Percentiles rank a stretch among this genome's conserved stretches.
Conservation (phyloP, 805 yeast genomes). For the Candida golubevii region DNA sequence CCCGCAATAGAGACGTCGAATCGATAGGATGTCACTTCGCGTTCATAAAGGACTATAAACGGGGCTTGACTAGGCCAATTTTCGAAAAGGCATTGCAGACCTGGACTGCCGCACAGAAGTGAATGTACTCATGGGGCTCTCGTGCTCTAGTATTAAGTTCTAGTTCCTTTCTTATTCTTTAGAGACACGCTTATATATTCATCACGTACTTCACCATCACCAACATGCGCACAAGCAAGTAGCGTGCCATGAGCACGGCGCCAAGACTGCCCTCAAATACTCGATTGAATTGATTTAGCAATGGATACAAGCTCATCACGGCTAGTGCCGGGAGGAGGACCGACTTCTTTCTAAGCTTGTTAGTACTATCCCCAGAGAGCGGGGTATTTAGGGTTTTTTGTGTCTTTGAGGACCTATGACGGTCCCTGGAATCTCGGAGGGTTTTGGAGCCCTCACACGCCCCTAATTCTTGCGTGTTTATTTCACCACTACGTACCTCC, state of each 20-base stretch:
- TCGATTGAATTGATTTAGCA: constrained; percentile 39
- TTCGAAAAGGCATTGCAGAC: constrained; percentile 42
- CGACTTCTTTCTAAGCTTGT: constrained; percentile 41
- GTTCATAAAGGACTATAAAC: constrained; percentile 52
- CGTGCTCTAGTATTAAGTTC: too few relatives aligned
- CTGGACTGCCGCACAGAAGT: constrained; percentile 20
- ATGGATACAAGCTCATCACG: constrained; percentile 44
- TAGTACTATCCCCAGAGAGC: constrained; percentile 10
- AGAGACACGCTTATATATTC: constrained; percentile 3
- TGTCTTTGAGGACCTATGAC: too few relatives aligned
- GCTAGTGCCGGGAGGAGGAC: constrained; percentile 43
- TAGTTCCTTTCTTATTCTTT: too few relatives aligned
- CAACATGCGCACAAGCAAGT: constrained; percentile 6
- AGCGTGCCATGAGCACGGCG: constrained; percentile 6
- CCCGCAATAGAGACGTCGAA: constrained; percentile 72
- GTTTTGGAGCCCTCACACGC: background rate
- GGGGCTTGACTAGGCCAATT: constrained; percentile 54
- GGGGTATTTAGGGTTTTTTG: too few relatives aligned
- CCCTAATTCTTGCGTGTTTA: background rate
- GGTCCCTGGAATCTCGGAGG: too few relatives aligned
- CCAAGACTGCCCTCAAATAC: constrained; percentile 3
- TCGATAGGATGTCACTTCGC: constrained; percentile 66
- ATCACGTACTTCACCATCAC: constrained; percentile 3
- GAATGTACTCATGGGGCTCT: background rate
- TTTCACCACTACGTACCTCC: constrained; percentile 9